phyloP scores from a whole-genome alignment of 805 yeast genomes.

The Wickerhamiella slavikovae region DNA sequence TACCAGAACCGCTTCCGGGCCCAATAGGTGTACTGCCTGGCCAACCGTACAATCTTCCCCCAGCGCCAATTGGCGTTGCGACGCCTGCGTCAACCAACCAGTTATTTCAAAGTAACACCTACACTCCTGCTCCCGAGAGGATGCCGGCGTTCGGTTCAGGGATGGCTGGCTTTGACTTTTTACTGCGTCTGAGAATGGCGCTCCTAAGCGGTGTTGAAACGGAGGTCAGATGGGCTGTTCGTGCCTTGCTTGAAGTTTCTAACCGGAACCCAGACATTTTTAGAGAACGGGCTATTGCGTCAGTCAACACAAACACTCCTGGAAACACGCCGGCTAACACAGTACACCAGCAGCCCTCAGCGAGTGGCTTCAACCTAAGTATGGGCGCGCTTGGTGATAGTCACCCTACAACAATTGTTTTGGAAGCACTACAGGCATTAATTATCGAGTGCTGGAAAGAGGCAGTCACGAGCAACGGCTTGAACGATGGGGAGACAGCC shows the following conservation, averaged over 20 bases:
- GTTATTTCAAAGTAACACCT: constrained; percentile 13
- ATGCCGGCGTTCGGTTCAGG: constrained; percentile 14
- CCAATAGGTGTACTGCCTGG: too few species aligned
- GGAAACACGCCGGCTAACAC: constrained; percentile 18
- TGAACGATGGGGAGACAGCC: constrained; percentile 1
- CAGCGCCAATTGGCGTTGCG: constrained; percentile 16
- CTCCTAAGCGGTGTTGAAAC: constrained; percentile 39
- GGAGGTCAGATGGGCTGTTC: constrained; percentile 56
- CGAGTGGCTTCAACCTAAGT: constrained; percentile 10
- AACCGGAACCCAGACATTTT: constrained; percentile 30
- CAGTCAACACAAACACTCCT: constrained; percentile 19
- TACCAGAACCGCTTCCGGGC: too few species aligned
- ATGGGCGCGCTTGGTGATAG: not conserved
- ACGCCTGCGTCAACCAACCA: constrained; percentile 17
- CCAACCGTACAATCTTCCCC: constrained; percentile 13
- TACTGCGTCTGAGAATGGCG: constrained; percentile 50
- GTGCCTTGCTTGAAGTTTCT: constrained; percentile 27
- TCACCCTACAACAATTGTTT: constrained; percentile 3
- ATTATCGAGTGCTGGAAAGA: constrained; percentile 5
- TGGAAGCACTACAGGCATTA: constrained; percentile 4
- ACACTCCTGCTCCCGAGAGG: constrained; percentile 6
- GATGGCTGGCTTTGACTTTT: constrained; percentile 38
- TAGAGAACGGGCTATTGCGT: constrained; percentile 22
- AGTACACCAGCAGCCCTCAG: constrained; percentile 12
- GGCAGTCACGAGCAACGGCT: not conserved